Evolutionary conservation across 2,329 filamentous ascomycete species (phyloP).

Genomic region (Diaporthe nobilis): DNA sequence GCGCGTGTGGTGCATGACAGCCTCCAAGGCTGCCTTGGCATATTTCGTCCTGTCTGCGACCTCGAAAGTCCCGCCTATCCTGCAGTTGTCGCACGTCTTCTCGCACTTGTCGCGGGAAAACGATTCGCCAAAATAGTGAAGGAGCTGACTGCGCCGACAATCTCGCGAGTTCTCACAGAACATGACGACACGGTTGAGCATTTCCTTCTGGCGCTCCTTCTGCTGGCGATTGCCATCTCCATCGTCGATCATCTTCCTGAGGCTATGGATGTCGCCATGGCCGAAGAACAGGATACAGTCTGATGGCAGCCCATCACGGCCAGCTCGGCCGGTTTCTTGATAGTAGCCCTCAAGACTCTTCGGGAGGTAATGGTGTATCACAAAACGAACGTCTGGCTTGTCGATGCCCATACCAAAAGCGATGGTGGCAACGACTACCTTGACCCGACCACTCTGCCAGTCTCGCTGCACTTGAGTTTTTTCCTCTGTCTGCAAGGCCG

Average conservation of each 20-base stretch:
- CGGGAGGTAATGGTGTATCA: constrained; percentile 92
- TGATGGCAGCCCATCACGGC: constrained; percentile 88
- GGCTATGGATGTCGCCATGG: constrained; percentile 80
- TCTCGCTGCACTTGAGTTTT: constrained; percentile 80
- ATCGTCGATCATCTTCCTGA: constrained; percentile 87
- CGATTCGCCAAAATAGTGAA: constrained; percentile 93
- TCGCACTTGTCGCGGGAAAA: constrained; percentile 82
- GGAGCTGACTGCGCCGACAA: constrained; percentile 88
- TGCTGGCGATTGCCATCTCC: constrained; percentile 83
- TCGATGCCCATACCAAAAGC: constrained; percentile 99
- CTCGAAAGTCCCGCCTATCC: constrained; percentile 78
- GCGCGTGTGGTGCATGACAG: constrained; percentile 73
- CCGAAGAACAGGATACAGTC: constrained; percentile 93
- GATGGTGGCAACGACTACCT: constrained; percentile 97
- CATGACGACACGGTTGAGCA: constrained; percentile 87
- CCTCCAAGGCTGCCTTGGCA: constrained; percentile 77
- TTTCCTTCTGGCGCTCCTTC: constrained; percentile 85
- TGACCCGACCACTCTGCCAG: constrained; percentile 85
- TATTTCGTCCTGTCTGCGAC: constrained; percentile 82
- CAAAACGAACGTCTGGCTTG: constrained; percentile 95
- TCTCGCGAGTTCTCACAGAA: constrained; percentile 93
- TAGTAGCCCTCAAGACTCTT: constrained; percentile 99
- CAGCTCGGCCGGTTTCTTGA: constrained; percentile 95
- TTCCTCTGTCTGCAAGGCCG: constrained; percentile 76
- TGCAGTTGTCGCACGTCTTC: constrained; percentile 90